Evolutionary conservation across 441 rosid genomes (phyloP).

Genomic region (Melastoma candidum): DNA sequence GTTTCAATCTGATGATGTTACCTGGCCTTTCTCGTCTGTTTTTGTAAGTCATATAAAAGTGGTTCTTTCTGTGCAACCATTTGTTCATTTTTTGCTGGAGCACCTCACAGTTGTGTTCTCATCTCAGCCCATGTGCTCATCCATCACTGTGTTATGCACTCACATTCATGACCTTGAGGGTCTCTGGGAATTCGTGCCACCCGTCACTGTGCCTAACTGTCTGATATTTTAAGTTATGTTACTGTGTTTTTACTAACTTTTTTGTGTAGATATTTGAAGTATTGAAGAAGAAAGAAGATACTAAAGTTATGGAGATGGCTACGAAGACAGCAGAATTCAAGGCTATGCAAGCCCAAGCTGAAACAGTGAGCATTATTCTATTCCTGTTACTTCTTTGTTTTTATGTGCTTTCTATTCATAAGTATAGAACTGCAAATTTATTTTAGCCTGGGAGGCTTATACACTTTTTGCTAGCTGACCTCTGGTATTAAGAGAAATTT

Average conservation of each 20-base stretch:
- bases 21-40: too few species aligned
- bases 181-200: neutral
- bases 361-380: constrained; percentile 41
- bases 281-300: constrained; percentile 71
- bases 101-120: too few species aligned
- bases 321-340: constrained; percentile 68
- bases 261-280: constrained; percentile 57
- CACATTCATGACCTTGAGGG: neutral
- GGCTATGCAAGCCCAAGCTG: constrained; percentile 85
- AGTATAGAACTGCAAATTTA: too few species aligned
- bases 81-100: too few species aligned
- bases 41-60: too few species aligned
- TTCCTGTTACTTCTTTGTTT: neutral
- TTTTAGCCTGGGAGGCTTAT: too few species aligned
- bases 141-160: too few species aligned
- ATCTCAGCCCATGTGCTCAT: too few species aligned
- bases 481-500: too few species aligned
- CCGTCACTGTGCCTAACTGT: neutral
- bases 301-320: constrained; percentile 51
- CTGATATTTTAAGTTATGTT: neutral
- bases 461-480: too few species aligned
- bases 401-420: constrained; percentile 3
- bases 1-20: too few species aligned
- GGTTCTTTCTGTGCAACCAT: too few species aligned
- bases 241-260: constrained; percentile 1